Evolutionary conservation across 2,329 filamentous ascomycete species (phyloP).

Genomic region (Apiospora pterosperma): DNA sequence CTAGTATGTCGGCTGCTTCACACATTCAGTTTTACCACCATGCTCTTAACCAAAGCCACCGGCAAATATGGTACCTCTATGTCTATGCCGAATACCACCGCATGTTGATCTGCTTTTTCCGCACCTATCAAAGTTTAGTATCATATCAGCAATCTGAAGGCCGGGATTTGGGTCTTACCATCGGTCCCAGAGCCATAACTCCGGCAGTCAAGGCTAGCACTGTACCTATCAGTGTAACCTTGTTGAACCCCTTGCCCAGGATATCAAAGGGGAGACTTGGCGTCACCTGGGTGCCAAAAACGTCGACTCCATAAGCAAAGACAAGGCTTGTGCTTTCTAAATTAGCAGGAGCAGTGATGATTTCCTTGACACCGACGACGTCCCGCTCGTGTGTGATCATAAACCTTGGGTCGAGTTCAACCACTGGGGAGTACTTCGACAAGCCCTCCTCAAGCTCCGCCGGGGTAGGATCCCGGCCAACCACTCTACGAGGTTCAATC

Average conservation of each 20-base stretch:
- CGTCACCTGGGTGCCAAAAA: slow-evolving; percentile 83
- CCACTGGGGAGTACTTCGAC: slow-evolving; percentile 66
- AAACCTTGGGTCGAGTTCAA: slow-evolving; percentile 82
- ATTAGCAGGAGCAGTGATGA: slow-evolving; percentile 73
- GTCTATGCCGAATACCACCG: slow-evolving; percentile 20
- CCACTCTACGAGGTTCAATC: slow-evolving; percentile 81
- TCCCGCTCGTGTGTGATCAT: slow-evolving; percentile 80
- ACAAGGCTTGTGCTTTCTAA: slow-evolving; percentile 91
- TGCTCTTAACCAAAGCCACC: not conserved
- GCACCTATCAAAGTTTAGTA: slow-evolving; percentile 32
- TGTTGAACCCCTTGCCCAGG: slow-evolving; percentile 90
- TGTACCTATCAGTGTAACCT: slow-evolving; percentile 77
- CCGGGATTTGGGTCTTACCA: slow-evolving; percentile 60
- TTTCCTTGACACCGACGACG: slow-evolving; percentile 68
- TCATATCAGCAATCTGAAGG: not conserved
- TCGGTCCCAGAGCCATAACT: slow-evolving; percentile 74
- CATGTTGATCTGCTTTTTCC: slow-evolving; percentile 46
- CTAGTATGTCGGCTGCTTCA: not conserved
- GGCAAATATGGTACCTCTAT: too few species aligned
- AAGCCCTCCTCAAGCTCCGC: slow-evolving; percentile 83
- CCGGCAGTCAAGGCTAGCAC: slow-evolving; percentile 76
- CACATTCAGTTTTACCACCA: not conserved
- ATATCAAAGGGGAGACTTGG: slow-evolving; percentile 91
- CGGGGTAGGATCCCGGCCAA: slow-evolving; percentile 77
- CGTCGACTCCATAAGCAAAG: slow-evolving; percentile 82